Percentiles rank a stretch among this genome's conserved stretches.
phyloP scores from a whole-genome alignment of 306 rosid genomes.

The Albizia julibrissin region DNA sequence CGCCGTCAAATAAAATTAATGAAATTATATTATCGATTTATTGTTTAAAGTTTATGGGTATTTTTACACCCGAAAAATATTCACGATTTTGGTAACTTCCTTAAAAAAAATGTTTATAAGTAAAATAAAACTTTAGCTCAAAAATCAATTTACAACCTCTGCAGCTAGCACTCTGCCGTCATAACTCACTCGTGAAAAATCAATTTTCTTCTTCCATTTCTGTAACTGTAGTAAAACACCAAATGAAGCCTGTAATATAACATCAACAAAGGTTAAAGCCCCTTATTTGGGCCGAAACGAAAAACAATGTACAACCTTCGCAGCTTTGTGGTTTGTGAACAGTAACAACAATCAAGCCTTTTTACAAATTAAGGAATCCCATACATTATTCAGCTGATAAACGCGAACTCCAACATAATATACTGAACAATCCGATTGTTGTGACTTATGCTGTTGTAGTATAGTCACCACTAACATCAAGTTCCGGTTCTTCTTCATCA shows the following conservation, averaged over 20 bases:
- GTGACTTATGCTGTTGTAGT: not conserved
- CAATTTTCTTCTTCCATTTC: not conserved
- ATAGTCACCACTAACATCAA: conserved; percentile 52
- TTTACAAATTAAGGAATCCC: not conserved
- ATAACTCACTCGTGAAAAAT: not conserved
- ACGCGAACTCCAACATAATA: conserved; percentile 9
- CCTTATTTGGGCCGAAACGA: not conserved
- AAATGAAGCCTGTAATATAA: not conserved
- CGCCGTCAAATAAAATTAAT: too few species aligned
- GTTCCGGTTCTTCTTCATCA: conserved; percentile 49
- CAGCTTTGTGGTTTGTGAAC: not conserved
- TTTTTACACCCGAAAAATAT: too few species aligned
- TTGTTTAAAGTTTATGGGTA: too few species aligned
- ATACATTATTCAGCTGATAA: not conserved
- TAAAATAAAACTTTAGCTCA: too few species aligned
- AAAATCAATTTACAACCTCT: not conserved
- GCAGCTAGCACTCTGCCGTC: not conserved
- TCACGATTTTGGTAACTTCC: too few species aligned
- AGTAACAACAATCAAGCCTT: not conserved
- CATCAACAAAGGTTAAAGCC: not conserved
- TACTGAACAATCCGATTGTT: conserved; percentile 17
- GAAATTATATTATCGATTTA: too few species aligned
- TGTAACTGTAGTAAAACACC: not conserved
- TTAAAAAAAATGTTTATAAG: too few species aligned
- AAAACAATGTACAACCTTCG: not conserved